Conservation (phyloP, 495 filamentous ascomycete species). For the Penicillium paradoxum region DNA sequence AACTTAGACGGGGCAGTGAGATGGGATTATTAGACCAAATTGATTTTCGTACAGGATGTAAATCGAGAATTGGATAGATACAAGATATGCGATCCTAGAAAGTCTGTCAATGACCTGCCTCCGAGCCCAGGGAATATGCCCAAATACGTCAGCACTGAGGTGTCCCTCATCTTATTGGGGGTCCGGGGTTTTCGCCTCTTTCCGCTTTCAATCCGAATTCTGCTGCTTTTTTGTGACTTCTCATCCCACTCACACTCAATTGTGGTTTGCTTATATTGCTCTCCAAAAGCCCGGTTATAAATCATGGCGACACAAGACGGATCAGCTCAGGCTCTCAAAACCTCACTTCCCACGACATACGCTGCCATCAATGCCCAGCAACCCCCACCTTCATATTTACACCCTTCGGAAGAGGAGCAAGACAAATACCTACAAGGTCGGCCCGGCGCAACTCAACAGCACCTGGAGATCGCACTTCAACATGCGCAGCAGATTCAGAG, state of each 20-base stretch:
- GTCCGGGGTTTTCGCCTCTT: slow-evolving; percentile 12
- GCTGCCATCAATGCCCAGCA: slow-evolving; percentile 33
- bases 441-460: slow-evolving; percentile 45
- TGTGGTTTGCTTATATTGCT: background rate
- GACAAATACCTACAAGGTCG: slow-evolving; percentile 26
- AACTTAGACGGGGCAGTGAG: background rate
- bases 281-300: background rate
- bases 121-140: background rate
- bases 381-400: slow-evolving; percentile 19
- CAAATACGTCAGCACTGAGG: slow-evolving; percentile 17
- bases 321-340: slow-evolving; percentile 55
- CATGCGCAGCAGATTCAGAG: slow-evolving; percentile 76
- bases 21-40: too few species aligned
- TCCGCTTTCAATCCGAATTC: slow-evolving; percentile 6
- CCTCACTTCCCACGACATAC: slow-evolving; percentile 33
- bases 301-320: slow-evolving; percentile 17
- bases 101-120: background rate
- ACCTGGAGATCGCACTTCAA: slow-evolving; percentile 62
- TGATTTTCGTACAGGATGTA: too few species aligned
- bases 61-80: too few species aligned
- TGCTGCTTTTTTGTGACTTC: background rate
- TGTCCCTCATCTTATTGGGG: slow-evolving; percentile 15
- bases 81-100: background rate
- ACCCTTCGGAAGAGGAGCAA: slow-evolving; percentile 34
- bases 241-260: background rate